Conservation (phyloP, 108 stramenopile genomes). For the Poteriospumella lacustris region DNA sequence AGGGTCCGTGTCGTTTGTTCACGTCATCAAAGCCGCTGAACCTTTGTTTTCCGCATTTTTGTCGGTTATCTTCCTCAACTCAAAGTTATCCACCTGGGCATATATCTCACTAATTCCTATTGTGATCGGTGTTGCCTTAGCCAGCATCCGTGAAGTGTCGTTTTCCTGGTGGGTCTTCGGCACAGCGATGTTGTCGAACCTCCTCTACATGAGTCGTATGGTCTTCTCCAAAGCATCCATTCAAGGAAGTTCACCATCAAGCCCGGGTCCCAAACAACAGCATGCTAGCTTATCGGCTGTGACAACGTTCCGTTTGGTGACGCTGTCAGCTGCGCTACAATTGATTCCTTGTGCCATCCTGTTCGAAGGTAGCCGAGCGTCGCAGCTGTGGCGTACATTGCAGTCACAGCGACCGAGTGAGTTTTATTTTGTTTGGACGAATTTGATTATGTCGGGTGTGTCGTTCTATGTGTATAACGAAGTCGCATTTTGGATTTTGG, state of each 20-base stretch:
- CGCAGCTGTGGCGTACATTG: background rate
- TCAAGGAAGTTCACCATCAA: background rate
- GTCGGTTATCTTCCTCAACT: conserved; percentile 38
- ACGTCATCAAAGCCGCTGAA: conserved; percentile 52
- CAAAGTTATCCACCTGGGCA: background rate
- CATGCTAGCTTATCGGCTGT: background rate
- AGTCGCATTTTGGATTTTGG: conserved; percentile 52
- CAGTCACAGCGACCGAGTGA: background rate
- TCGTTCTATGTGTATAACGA: conserved; percentile 34
- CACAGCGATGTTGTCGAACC: background rate
- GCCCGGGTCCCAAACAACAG: background rate
- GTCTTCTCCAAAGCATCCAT: background rate
- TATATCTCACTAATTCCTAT: conserved; percentile 58
- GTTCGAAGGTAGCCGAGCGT: background rate
- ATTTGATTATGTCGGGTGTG: background rate
- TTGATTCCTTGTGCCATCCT: background rate
- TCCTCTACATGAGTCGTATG: background rate
- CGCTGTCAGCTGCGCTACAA: background rate
- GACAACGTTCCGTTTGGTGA: background rate
- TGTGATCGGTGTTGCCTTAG: conserved; percentile 74
- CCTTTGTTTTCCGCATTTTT: conserved; percentile 47
- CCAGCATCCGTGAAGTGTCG: conserved; percentile 37
- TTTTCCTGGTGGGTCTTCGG: conserved; percentile 33
- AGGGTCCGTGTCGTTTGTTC: conserved; percentile 49
- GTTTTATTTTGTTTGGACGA: background rate